Evolutionary conservation across 2,329 filamentous ascomycete genomes (phyloP).

Genomic region (Cladosporium halotolerans): DNA sequence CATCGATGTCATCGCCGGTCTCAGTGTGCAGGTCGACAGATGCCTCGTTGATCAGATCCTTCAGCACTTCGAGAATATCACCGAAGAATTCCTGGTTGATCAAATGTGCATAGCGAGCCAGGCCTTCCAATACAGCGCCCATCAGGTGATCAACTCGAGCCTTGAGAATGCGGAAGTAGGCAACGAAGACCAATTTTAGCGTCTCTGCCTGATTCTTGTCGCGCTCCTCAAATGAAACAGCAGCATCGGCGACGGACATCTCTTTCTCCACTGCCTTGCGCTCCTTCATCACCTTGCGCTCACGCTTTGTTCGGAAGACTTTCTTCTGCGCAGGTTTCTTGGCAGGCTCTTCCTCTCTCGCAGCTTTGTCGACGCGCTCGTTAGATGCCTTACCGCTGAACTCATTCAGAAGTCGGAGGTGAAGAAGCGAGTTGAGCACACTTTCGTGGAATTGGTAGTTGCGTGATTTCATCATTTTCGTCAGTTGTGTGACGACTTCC

Average conservation of each 20-base stretch:
- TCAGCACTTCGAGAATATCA: conserved; percentile 86
- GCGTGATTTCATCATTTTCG: conserved; percentile 91
- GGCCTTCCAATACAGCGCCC: conserved; percentile 92
- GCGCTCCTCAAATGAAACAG: conserved; percentile 84
- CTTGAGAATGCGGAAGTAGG: conserved; percentile 93
- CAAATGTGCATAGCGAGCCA: conserved; percentile 88
- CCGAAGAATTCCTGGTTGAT: conserved; percentile 99
- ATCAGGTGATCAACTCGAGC: conserved; percentile 73
- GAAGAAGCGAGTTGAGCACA: conserved; percentile 84
- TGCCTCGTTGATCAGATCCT: conserved; percentile 80
- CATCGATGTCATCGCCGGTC: conserved; percentile 39
- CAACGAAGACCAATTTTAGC: conserved; percentile 88
- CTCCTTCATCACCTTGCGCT: conserved; percentile 77
- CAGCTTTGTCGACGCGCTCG: conserved; percentile 62
- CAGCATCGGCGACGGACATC: conserved; percentile 84
- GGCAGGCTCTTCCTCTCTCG: conserved; percentile 39
- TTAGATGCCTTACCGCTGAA: conserved; percentile 78
- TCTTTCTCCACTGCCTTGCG: conserved; percentile 86
- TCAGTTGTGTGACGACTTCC: conserved; percentile 75
- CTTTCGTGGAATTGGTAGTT: conserved; percentile 78
- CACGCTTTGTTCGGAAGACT: conserved; percentile 82
- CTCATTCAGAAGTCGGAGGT: conserved; percentile 80
- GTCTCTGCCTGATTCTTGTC: conserved; percentile 94
- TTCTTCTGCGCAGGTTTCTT: conserved; percentile 67
- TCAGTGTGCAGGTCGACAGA: conserved; percentile 40